Percentiles rank a stretch among this genome's conserved stretches.
These are phyloP conservation scores for Leishmania braziliensis DNA, from an alignment of 208 protist genomes.

Conservation along the genomic window DNA sequence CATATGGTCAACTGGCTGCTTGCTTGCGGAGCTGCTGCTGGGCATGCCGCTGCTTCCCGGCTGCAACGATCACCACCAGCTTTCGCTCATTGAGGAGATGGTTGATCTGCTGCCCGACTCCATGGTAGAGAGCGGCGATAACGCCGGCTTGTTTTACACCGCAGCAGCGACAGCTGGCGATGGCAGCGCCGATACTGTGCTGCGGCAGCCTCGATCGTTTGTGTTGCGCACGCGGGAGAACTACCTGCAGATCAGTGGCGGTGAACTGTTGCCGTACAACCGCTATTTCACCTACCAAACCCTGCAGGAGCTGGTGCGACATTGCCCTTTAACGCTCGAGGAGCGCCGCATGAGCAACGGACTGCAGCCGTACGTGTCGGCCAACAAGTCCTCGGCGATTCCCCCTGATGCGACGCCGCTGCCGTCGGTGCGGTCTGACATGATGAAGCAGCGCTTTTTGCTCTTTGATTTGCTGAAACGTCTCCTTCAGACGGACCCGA, in stretches of 20 bases:
- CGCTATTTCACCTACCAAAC: conserved; percentile 71
- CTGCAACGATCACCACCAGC: conserved; percentile 92
- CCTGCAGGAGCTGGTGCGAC: conserved; percentile 68
- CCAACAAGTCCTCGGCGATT: conserved; percentile 20
- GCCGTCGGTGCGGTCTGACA: conserved; percentile 44
- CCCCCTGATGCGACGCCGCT: conserved; percentile 15
- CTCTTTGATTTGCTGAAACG: conserved; percentile 71
- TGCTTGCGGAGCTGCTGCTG: conserved; percentile 95
- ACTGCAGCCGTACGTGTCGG: conserved; percentile 37
- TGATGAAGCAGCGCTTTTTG: conserved; percentile 76
- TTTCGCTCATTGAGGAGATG: conserved; percentile 95
- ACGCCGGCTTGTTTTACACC: conserved; percentile 54
- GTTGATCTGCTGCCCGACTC: conserved; percentile 78
- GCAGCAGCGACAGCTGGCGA: not conserved
- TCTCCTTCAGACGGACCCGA: conserved; percentile 65
- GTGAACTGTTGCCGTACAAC: conserved; percentile 50
- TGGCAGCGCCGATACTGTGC: not conserved
- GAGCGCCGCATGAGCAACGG: conserved; percentile 68
- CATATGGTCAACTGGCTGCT: conserved; percentile 97
- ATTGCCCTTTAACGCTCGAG: conserved; percentile 62
- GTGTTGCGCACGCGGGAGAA: conserved; percentile 25
- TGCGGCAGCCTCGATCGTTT: not conserved
- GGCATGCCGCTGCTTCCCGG: conserved; percentile 96
- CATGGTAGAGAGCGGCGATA: conserved; percentile 57
- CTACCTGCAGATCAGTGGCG: conserved; percentile 22